Percentiles rank a stretch among this genome's conserved stretches.
Evolutionary conservation across 345 rosid species (phyloP).

Genomic region (Camelina neglecta): DNA sequence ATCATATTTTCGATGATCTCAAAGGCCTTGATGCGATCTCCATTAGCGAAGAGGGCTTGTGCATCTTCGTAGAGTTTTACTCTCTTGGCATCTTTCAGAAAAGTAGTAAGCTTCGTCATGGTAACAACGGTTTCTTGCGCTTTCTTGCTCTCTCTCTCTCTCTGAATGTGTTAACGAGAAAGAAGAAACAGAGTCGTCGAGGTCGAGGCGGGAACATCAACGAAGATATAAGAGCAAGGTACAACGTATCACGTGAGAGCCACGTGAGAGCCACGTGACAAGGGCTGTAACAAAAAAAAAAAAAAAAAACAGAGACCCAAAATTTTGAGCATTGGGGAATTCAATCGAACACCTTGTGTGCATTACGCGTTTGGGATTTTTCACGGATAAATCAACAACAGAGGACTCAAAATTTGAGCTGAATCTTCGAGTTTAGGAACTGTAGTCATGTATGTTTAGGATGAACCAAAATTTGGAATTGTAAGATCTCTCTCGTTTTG

Average conservation of each 20-base stretch:
- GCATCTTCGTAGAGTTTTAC: background rate
- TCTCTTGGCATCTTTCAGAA: background rate
- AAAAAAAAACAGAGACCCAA: background rate
- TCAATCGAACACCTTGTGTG: conserved; percentile 27
- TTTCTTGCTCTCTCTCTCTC: conserved; percentile 13
- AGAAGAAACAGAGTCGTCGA: background rate
- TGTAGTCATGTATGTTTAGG: background rate
- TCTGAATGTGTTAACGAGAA: background rate
- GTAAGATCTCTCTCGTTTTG: background rate
- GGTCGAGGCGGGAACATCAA: conserved; percentile 8
- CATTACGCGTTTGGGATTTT: background rate
- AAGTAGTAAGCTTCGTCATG: background rate
- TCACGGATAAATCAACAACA: background rate
- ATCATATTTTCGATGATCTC: conserved; percentile 10
- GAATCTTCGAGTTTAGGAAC: background rate
- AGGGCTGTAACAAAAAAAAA: background rate
- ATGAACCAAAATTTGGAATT: background rate
- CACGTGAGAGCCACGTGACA: conserved; percentile 37
- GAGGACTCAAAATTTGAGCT: background rate
- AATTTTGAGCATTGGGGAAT: conserved; percentile 1
- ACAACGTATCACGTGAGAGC: conserved; percentile 15
- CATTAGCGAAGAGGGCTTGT: background rate
- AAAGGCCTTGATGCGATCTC: conserved; percentile 16
- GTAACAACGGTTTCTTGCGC: conserved; percentile 3
- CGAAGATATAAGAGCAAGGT: background rate